Percentiles rank a stretch among this genome's conserved stretches.
Evolutionary conservation across 1,139 yeast genomes (phyloP).

Genomic region (Yamadazyma songkhlaensis): DNA sequence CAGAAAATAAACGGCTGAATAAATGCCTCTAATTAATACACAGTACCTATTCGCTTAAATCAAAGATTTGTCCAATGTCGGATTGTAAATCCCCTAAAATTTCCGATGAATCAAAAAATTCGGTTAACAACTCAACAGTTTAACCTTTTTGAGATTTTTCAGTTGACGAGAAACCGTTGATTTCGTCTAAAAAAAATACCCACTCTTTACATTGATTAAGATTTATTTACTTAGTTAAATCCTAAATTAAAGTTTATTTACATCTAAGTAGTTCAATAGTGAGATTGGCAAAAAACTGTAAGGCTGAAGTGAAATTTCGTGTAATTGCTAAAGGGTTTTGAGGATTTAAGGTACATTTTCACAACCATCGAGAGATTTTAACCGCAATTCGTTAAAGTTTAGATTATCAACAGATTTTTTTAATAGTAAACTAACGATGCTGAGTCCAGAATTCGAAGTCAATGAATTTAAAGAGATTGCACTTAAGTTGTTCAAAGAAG

Average conservation of each 20-base stretch:
- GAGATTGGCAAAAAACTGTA: too few relatives aligned
- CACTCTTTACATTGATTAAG: too few relatives aligned
- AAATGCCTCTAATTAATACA: too few relatives aligned
- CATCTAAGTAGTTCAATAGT: too few relatives aligned
- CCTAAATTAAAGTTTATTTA: too few relatives aligned
- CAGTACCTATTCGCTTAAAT: too few relatives aligned
- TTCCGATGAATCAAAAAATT: not conserved
- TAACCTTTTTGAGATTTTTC: constrained; percentile 1
- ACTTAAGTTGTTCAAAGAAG: constrained; percentile 34
- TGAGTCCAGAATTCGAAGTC: constrained; percentile 1
- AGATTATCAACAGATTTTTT: too few relatives aligned
- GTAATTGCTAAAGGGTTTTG: not conserved
- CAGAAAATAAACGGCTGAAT: not conserved
- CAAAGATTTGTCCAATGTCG: too few relatives aligned
- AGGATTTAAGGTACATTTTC: constrained; percentile 1
- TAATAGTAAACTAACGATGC: not conserved
- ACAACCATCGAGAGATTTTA: too few relatives aligned
- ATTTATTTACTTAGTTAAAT: too few relatives aligned
- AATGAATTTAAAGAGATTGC: constrained; percentile 29
- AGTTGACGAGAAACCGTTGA: constrained; percentile 1
- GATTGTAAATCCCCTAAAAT: not conserved
- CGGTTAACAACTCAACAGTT: not conserved
- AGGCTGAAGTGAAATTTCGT: too few relatives aligned
- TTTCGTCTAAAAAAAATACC: not conserved
- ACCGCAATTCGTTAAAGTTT: too few relatives aligned